These are phyloP conservation scores for Babesia divergens DNA, from an alignment of 169 alveolate species.

Conservation along the genomic window DNA sequence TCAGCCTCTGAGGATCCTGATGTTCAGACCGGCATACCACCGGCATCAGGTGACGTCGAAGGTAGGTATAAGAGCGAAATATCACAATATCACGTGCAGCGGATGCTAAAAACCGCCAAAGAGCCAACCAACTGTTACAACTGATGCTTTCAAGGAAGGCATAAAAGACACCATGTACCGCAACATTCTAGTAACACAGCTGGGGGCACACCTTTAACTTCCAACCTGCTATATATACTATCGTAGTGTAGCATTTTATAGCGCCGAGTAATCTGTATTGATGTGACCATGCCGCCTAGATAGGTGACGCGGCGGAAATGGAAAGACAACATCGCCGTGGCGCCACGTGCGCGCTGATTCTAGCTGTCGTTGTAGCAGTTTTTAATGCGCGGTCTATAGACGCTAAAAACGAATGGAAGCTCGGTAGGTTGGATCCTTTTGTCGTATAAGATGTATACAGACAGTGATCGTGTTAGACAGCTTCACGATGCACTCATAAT, in stretches of 20 bases:
- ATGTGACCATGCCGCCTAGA: too few species aligned
- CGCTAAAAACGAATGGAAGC: neutral
- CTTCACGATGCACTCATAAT: conserved; percentile 31
- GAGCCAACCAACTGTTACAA: conserved; percentile 8
- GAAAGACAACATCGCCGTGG: too few species aligned
- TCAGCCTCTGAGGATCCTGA: neutral
- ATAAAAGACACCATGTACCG: too few species aligned
- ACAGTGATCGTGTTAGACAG: neutral
- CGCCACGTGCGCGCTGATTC: neutral
- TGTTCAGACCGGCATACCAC: neutral
- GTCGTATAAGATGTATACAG: neutral
- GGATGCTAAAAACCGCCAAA: conserved; percentile 15
- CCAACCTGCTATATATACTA: too few species aligned
- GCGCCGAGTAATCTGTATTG: too few species aligned
- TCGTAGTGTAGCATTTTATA: too few species aligned
- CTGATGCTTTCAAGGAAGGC: conserved; percentile 13
- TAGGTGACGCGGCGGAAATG: too few species aligned
- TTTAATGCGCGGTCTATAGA: neutral
- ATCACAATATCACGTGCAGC: neutral
- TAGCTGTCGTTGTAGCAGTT: neutral
- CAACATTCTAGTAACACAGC: too few species aligned
- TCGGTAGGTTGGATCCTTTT: neutral
- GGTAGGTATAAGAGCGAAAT: neutral
- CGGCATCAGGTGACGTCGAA: neutral
- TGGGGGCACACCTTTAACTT: too few species aligned